Evolutionary conservation across 2,329 filamentous ascomycete species (phyloP).

Genomic region (Sporothrix phasma): DNA sequence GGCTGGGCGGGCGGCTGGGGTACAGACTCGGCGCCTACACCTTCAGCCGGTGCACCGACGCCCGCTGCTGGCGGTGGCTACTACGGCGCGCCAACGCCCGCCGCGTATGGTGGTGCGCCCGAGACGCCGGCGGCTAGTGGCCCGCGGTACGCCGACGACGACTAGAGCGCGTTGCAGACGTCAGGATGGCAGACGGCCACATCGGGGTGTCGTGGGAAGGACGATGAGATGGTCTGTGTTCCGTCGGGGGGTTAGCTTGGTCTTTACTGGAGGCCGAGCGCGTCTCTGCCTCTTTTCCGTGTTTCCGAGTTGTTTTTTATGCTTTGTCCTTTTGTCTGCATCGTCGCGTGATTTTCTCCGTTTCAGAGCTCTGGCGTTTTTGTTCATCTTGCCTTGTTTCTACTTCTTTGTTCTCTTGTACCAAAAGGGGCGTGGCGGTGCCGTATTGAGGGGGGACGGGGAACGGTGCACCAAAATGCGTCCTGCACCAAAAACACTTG

Average conservation of each 20-base stretch:
- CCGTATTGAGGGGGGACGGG: neutral
- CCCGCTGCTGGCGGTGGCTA: conserved; percentile 53
- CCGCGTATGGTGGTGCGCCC: conserved; percentile 44
- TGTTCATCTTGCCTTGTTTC: neutral
- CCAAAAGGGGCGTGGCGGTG: neutral
- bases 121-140: conserved; percentile 54
- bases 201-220: too few species aligned
- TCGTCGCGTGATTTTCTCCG: neutral
- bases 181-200: neutral
- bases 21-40: conserved; percentile 56
- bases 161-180: conserved; percentile 22
- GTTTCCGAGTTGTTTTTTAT: neutral
- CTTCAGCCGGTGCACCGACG: conserved; percentile 56
- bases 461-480: neutral
- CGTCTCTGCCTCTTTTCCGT: too few species aligned
- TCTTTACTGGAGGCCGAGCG: neutral
- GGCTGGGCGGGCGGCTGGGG: conserved; percentile 51
- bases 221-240: neutral
- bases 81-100: conserved; percentile 55
- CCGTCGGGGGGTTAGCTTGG: neutral
- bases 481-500: neutral
- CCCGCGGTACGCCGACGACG: conserved; percentile 44
- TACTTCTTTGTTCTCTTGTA: neutral
- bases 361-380: neutral
- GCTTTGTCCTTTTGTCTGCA: neutral